phyloP scores from a whole-genome alignment of 371 early-diverging fungal species.

The Quaeritorhiza haematococci region DNA sequence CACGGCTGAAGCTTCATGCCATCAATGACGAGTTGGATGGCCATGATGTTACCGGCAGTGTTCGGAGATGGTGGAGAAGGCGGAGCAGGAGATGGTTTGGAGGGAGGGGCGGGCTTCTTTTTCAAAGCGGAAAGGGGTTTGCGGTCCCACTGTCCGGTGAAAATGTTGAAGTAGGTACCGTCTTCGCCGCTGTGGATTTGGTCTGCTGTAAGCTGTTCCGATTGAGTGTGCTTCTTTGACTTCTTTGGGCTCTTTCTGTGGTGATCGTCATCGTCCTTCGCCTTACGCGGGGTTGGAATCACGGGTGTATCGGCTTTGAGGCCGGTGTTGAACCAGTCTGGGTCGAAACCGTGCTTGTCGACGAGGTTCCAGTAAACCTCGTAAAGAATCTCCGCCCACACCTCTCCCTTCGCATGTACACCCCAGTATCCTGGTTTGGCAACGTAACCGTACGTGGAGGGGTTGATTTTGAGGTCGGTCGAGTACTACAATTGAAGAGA shows the following conservation, averaged over 20 bases:
- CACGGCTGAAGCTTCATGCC: conserved; percentile 93
- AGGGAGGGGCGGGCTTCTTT: not conserved
- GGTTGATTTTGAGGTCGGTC: conserved; percentile 73
- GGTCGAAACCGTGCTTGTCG: conserved; percentile 50
- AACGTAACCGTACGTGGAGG: conserved; percentile 80
- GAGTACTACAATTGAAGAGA: conserved; percentile 54
- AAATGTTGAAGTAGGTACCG: no score
- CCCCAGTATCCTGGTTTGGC: conserved; percentile 84
- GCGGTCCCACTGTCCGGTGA: not conserved
- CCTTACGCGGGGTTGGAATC: no score
- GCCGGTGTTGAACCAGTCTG: conserved; percentile 27
- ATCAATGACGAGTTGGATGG: conserved; percentile 62
- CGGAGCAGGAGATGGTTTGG: not conserved
- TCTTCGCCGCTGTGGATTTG: no score
- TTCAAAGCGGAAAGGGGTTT: conserved; percentile 3
- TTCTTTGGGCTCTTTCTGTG: no score
- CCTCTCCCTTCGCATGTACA: conserved; percentile 78
- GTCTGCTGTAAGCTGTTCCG: no score
- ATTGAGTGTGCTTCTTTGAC: no score
- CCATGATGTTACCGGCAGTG: conserved; percentile 20
- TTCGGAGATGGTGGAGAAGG: conserved; percentile 1
- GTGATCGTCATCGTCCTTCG: no score
- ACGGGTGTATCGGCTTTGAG: not conserved
- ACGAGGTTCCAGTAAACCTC: conserved; percentile 57
- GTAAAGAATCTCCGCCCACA: conserved; percentile 85